Percentiles rank a stretch among this genome's conserved stretches.
Conservation (phyloP, 2,329 filamentous ascomycete genomes). For the Stachybotrys chartarum region DNA sequence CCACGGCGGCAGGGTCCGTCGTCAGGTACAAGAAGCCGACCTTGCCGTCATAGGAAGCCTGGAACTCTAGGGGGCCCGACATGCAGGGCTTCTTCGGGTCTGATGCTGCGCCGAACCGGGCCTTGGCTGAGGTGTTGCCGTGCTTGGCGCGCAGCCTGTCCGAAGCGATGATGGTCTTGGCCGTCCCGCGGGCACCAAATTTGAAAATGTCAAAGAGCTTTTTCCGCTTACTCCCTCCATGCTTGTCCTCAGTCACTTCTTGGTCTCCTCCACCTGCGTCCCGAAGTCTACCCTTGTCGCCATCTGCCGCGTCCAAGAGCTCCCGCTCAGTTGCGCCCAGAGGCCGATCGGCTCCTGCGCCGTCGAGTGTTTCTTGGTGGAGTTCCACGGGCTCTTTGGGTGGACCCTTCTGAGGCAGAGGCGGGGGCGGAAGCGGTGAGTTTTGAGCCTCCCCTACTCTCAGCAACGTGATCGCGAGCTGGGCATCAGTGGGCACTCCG, state of each 20-base stretch:
- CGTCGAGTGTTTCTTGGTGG: too few relatives aligned
- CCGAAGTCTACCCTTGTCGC: too few relatives aligned
- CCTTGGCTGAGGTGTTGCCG: slow-evolving; percentile 49
- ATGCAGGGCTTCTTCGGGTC: too few relatives aligned
- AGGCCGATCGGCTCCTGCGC: too few relatives aligned
- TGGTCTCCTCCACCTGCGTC: too few relatives aligned
- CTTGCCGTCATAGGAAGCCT: slow-evolving; percentile 57
- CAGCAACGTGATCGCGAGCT: slow-evolving; percentile 68
- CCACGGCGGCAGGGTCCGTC: not conserved
- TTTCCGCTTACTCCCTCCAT: too few relatives aligned
- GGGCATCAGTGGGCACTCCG: slow-evolving; percentile 73
- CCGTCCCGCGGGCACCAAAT: slow-evolving; percentile 55
- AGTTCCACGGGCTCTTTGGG: too few relatives aligned
- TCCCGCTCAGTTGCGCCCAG: too few relatives aligned
- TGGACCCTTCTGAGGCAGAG: too few relatives aligned
- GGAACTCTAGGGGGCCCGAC: too few relatives aligned
- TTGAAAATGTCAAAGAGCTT: slow-evolving; percentile 62
- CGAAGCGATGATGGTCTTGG: slow-evolving; percentile 61
- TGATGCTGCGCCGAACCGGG: slow-evolving; percentile 45
- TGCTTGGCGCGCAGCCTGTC: slow-evolving; percentile 62
- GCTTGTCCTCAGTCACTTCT: too few relatives aligned
- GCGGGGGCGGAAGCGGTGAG: slow-evolving; percentile 56
- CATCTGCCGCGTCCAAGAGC: too few relatives aligned
- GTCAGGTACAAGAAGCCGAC: slow-evolving; percentile 37
- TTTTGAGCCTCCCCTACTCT: slow-evolving; percentile 71